phyloP scores from a whole-genome alignment of 2,329 filamentous ascomycete genomes.

The Botrytis paeoniae region DNA sequence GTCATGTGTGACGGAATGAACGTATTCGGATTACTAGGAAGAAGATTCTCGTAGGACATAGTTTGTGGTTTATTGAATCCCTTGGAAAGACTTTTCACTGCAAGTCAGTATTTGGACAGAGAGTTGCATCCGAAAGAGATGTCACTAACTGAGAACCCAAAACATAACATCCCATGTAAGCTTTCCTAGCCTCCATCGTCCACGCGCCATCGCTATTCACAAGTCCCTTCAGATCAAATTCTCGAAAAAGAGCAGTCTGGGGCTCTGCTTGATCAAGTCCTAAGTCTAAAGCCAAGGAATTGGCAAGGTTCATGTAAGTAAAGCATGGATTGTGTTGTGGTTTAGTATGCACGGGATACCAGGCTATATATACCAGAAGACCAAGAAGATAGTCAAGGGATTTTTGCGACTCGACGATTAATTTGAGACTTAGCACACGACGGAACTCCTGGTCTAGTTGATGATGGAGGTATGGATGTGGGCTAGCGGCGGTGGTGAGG shows the following conservation, averaged over 20 bases:
- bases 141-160: constrained; percentile 31
- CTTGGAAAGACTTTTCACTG: constrained; percentile 18
- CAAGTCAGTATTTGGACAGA: neutral
- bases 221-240: constrained; percentile 27
- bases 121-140: neutral
- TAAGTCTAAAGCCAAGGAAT: constrained; percentile 37
- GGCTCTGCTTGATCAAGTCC: constrained; percentile 33
- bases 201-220: constrained; percentile 24
- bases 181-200: constrained; percentile 30
- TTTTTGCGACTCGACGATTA: constrained; percentile 54
- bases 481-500: constrained; percentile 31
- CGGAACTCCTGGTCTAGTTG: constrained; percentile 36
- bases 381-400: constrained; percentile 56
- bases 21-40: constrained; percentile 20
- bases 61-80: constrained; percentile 33
- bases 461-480: constrained; percentile 29
- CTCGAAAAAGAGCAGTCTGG: constrained; percentile 26
- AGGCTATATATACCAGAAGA: constrained; percentile 57
- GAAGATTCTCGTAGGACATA: constrained; percentile 29
- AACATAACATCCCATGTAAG: constrained; percentile 37
- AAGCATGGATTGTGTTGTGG: constrained; percentile 35
- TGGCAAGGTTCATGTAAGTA: constrained; percentile 37
- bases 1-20: constrained; percentile 18
- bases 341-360: constrained; percentile 44
- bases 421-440: constrained; percentile 32